Evolutionary conservation across 2,329 filamentous ascomycete genomes (phyloP), one percentile per base, ranked within the genome.

Genomic region (Cordyceps javanica): DNA sequence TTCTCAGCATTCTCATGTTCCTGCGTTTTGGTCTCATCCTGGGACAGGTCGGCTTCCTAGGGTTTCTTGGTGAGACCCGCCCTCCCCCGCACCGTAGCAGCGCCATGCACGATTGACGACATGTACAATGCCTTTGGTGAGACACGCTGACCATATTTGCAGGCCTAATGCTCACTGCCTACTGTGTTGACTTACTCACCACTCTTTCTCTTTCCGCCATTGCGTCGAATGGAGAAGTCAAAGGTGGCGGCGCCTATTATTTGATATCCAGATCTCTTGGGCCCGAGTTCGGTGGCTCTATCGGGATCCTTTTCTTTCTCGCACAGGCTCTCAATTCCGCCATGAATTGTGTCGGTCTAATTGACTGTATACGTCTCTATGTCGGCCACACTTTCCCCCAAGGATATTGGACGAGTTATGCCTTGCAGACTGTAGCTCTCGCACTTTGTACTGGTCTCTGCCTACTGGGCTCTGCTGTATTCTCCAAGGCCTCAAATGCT

Each of bases 1-100:
- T 96, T 42, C 75, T 95, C 63, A 93, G 89, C 65, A 95, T 96
- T 71, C 81, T 96, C 61, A 95, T 96, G 90, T 96, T 96, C 73
- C 77, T 96, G 65, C 84, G 91, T 23, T 96, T 96, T 70, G 90
- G 91, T 23, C 86, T 91, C 65, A 89, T 96, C 58, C 77, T 95
- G 23, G 91, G 90, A 9, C 88, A 93, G 68, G 82, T 88, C 61
- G 91, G 91, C 23, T 77, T 95, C 45, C 62, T 93, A 44, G 91
- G 90, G 51, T 94, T 91, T 71, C 76, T 95, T 68, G 88, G 89
- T 89, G 75, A 70, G 77, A 68, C n/a, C 25, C 34, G n/a, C n/a
- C n/a, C n/a, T n/a, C 57, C 32, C 10, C 30, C 28, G 30, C 38
- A 30, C 7, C 30, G 11, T 26, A n/a, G 10, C 42, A 32, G 3